Evolutionary conservation across 129 eudicot genomes (phyloP).

Genomic region (Ambrosia trifida): DNA sequence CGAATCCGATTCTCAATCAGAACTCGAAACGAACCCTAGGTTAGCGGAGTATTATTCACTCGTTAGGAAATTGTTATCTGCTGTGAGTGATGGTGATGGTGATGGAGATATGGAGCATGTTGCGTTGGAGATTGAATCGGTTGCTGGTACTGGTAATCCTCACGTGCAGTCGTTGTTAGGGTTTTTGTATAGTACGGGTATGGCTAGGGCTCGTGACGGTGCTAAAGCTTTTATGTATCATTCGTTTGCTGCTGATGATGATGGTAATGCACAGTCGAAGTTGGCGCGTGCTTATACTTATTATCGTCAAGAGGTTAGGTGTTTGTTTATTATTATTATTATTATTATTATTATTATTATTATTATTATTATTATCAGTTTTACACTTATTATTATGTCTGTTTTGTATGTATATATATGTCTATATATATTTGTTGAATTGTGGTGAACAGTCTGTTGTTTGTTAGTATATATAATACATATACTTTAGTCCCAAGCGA

Average conservation of each 20-base stretch:
- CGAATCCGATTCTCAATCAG: slow-evolving; percentile 4
- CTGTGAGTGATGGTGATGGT: slow-evolving; percentile 60
- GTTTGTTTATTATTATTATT: too few species aligned
- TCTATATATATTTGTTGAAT: too few species aligned
- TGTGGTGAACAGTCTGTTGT: background rate
- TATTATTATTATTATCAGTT: too few species aligned
- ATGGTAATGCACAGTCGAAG: slow-evolving; percentile 79
- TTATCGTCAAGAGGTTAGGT: slow-evolving; percentile 70
- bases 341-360: too few species aligned
- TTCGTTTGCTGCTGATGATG: slow-evolving; percentile 62
- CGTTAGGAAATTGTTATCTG: slow-evolving; percentile 52
- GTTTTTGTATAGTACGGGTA: slow-evolving; percentile 67
- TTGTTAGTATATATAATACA: too few species aligned
- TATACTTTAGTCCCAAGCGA: too few species aligned
- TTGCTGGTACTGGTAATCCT: slow-evolving; percentile 55
- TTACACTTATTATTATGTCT: too few species aligned
- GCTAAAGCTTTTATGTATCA: slow-evolving; percentile 81
- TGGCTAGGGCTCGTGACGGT: slow-evolving; percentile 51
- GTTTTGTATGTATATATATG: background rate
- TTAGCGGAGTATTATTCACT: slow-evolving; percentile 41
- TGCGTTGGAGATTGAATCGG: slow-evolving; percentile 56
- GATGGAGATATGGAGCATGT: slow-evolving; percentile 65
- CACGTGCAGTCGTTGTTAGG: slow-evolving; percentile 82
- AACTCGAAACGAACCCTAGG: background rate
- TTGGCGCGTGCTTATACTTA: slow-evolving; percentile 82